Evolutionary conservation across 176 grass and related monocot genomes (phyloP).

Genomic region (Avena eriantha): DNA sequence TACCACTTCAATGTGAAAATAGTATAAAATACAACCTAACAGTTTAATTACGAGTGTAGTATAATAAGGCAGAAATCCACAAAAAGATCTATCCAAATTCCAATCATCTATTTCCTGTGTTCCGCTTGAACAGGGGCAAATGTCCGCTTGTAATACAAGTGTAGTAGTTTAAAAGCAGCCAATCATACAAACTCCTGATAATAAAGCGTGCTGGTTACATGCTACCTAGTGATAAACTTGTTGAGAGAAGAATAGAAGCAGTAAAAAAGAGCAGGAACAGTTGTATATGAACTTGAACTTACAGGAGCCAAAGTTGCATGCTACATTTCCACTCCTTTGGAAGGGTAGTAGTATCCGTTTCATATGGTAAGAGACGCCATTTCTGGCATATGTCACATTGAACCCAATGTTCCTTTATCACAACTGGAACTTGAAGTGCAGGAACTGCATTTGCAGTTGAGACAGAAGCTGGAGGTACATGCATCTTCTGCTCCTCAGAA

Average conservation of each 20-base stretch:
- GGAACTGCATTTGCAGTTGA: conserved; percentile 54
- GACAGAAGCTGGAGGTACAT: conserved; percentile 56
- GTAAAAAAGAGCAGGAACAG: not conserved
- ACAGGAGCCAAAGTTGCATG: conserved; percentile 97
- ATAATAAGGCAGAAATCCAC: not conserved
- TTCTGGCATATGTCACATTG: conserved; percentile 89
- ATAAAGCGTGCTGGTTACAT: not conserved
- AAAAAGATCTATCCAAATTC: conserved; percentile 22
- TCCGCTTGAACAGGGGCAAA: conserved; percentile 29
- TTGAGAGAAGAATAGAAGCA: not conserved
- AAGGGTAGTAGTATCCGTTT: conserved; percentile 64
- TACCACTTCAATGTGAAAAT: not conserved
- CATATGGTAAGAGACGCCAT: conserved; percentile 97
- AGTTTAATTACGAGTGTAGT: conserved; percentile 8
- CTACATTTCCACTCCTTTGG: conserved; percentile 94
- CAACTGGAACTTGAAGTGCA: conserved; percentile 47
- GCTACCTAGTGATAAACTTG: conserved; percentile 35
- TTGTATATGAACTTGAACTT: conserved; percentile 58
- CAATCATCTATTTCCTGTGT: not conserved
- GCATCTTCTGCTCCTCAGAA: conserved; percentile 54
- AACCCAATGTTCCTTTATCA: conserved; percentile 97
- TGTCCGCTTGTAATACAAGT: not conserved
- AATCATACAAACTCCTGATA: conserved; percentile 31
- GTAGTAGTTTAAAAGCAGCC: conserved; percentile 30
- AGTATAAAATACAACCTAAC: conserved; percentile 34